Evolutionary conservation across 2,329 filamentous ascomycete species (phyloP).

Genomic region (Xylaria sp.): DNA sequence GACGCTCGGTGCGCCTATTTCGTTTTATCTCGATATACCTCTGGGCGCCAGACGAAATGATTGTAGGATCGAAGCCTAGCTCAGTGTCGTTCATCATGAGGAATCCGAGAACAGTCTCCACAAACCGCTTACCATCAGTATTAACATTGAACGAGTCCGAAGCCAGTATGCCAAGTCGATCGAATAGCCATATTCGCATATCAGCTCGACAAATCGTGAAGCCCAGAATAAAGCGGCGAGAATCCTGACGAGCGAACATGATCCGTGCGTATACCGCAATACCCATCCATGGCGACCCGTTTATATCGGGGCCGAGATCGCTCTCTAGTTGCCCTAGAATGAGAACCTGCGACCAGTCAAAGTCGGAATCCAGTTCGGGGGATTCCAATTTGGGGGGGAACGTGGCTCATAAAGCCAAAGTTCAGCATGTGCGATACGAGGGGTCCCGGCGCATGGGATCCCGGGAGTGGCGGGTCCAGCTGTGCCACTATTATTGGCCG

Average conservation of each 20-base stretch:
- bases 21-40: constrained; percentile 38
- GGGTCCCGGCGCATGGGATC: neutral
- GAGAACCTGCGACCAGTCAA: constrained; percentile 30
- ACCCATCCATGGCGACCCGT: constrained; percentile 36
- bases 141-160: constrained; percentile 45
- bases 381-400: neutral
- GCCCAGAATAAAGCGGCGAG: constrained; percentile 36
- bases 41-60: constrained; percentile 30
- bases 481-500: neutral
- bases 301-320: constrained; percentile 33
- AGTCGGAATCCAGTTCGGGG: neutral
- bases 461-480: neutral
- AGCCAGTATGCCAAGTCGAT: constrained; percentile 40
- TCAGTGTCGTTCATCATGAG: constrained; percentile 37
- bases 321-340: constrained; percentile 40
- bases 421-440: neutral
- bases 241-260: constrained; percentile 38
- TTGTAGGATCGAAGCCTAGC: constrained; percentile 42
- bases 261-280: constrained; percentile 40
- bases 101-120: constrained; percentile 38
- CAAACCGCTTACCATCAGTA: constrained; percentile 35
- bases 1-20: constrained; percentile 33
- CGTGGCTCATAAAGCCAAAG: neutral
- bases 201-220: constrained; percentile 34
- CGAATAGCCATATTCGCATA: constrained; percentile 43